Evolutionary conservation across 192 early-diverging fungal genomes (phyloP).

Genomic region (Backusella luteola): DNA sequence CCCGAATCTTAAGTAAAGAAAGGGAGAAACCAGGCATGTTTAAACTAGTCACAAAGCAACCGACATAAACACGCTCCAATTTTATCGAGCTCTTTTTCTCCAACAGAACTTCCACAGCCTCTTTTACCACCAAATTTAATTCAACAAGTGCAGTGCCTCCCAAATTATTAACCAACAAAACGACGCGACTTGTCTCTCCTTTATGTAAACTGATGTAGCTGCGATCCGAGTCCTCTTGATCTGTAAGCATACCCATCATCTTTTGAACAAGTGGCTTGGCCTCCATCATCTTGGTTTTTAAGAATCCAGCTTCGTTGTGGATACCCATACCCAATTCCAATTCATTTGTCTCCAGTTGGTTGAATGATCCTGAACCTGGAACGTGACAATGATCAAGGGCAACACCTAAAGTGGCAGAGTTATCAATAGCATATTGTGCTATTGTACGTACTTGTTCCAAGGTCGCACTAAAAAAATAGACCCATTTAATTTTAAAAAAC

Average conservation of each 20-base stretch:
- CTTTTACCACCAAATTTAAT: conserved; percentile 65
- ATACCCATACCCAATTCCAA: conserved; percentile 83
- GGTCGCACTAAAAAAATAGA: conserved; percentile 31
- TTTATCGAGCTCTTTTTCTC: conserved; percentile 27
- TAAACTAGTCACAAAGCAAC: conserved; percentile 77
- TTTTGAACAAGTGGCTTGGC: conserved; percentile 48
- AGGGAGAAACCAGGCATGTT: conserved; percentile 82
- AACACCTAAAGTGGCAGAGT: conserved; percentile 80
- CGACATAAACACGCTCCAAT: conserved; percentile 59
- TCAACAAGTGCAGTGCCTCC: conserved; percentile 75
- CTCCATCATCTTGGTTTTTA: conserved; percentile 47
- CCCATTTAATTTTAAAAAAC: not conserved
- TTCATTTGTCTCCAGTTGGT: conserved; percentile 50
- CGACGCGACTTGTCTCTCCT: conserved; percentile 37
- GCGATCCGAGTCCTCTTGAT: conserved; percentile 39
- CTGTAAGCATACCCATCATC: conserved; percentile 57
- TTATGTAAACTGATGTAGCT: conserved; percentile 29
- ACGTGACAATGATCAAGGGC: conserved; percentile 73
- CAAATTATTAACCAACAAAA: conserved; percentile 85
- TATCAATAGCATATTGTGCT: conserved; percentile 55
- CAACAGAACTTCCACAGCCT: conserved; percentile 55
- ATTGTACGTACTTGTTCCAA: conserved; percentile 55
- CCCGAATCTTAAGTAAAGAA: conserved; percentile 61
- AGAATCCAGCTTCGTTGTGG: conserved; percentile 81
- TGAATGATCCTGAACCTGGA: conserved; percentile 59